Base-by-base conservation (phyloP, 106 monocot genomes). In the Acanthochlamys bracteata region DNA sequence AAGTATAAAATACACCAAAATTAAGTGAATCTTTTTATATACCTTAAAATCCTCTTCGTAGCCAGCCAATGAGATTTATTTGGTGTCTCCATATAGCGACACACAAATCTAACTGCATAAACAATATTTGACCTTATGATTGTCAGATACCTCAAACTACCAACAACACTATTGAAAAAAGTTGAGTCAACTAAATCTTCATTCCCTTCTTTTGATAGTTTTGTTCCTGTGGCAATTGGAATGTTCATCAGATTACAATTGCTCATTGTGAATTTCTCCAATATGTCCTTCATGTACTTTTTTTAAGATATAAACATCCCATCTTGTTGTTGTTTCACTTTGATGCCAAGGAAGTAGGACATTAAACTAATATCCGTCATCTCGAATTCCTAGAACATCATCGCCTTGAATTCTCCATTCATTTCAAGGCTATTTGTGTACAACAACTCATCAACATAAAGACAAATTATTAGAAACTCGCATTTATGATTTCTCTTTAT, bases 391-490 rank as follows among this genome's bases (percentile, higher is more conserved):
- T 25, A 33, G 23, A n/a, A 14, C 14, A 60, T 39, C 4, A 4
- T 14, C n/a, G 7, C 7, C 39, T 40, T 60, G 33, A 27, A 60
- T 10, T 27, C 25, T 24, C 26, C 10, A 15, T 10, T 24, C 60
- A 39, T 39, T 60, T 4, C 7, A 60, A 14, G n/a, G 33, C n/a
- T 60, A 9, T 39, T n/a, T 15, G 60, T 60, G n/a, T 39, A 27
- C 6, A 60, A 6, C 7, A 60, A 17, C 27, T 60, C 60, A 60
- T 39, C 60, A 39, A 61, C 40, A 61, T 61, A 61, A 9, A 61
- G 20, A 41, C 61, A 61, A 61, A 61, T 20, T 13, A 41, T 8
- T 20, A 61, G 39, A 15, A 41, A 19, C 10, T 41, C 61, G 13
- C n/a, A 7, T 17, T 61, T 61, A 14, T 42, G 39, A 13, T 41